Conservation (phyloP, 2,329 filamentous ascomycete genomes). For the Setomelanomma holmii region DNA sequence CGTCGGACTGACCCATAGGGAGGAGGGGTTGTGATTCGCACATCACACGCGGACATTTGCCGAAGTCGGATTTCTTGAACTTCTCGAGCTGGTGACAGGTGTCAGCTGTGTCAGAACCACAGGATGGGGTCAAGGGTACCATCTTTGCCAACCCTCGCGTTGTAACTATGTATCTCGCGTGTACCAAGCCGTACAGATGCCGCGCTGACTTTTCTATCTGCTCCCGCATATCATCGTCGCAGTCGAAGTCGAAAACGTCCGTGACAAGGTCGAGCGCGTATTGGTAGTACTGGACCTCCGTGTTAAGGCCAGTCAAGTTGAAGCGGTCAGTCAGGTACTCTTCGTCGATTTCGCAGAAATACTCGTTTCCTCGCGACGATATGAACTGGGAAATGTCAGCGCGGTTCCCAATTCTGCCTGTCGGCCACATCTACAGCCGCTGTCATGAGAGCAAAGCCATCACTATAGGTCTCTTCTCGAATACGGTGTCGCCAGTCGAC, state of each 20-base stretch:
- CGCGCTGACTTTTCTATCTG: constrained; percentile 97
- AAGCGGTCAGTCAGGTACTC: constrained; percentile 98
- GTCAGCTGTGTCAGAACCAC: constrained; percentile 12
- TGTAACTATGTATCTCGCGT: constrained; percentile 95
- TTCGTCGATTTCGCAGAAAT: constrained; percentile 99
- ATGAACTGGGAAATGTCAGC: constrained; percentile 74
- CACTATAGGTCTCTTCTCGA: not conserved
- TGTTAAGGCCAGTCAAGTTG: constrained; percentile 96
- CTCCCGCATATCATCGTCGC: constrained; percentile 97
- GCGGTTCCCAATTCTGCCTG: constrained; percentile 5
- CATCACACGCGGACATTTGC: constrained; percentile 95
- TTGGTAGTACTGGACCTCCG: constrained; percentile 98
- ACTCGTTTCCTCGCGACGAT: constrained; percentile 95
- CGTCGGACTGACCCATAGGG: constrained; percentile 91
- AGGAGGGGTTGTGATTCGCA: constrained; percentile 92
- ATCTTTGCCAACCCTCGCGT: constrained; percentile 94
- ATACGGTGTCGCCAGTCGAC: not conserved
- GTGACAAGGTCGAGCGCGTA: constrained; percentile 97
- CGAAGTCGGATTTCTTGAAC: constrained; percentile 97
- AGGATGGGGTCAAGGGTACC: constrained; percentile 61
- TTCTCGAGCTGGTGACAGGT: constrained; percentile 80
- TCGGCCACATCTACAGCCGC: not conserved
- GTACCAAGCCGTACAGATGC: constrained; percentile 93
- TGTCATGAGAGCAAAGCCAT: not conserved
- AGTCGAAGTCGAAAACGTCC: constrained; percentile 97